Percentiles rank a stretch among this genome's conserved stretches.
Evolutionary conservation across 2,329 filamentous ascomycete species (phyloP).

Genomic region (Cytospora schulzeri): DNA sequence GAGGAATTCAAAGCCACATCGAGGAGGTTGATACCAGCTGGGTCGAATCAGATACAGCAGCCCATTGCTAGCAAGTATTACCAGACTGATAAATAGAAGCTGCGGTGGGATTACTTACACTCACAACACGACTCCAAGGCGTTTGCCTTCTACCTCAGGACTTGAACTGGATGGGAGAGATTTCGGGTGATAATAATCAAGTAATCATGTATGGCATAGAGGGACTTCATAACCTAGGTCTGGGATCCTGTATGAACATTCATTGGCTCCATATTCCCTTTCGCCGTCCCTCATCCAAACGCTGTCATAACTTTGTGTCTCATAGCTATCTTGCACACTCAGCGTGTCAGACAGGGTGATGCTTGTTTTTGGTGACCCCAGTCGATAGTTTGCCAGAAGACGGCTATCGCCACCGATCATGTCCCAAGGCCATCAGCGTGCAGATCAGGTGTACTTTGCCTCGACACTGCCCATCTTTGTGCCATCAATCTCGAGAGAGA

Average conservation of each 20-base stretch:
- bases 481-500: slow-evolving; percentile 7
- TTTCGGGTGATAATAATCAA: too few relatives aligned
- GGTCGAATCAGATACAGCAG: slow-evolving; percentile 23
- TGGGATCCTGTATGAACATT: too few relatives aligned
- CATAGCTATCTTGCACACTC: too few relatives aligned
- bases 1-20: slow-evolving; percentile 30
- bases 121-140: neutral
- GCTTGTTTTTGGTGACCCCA: too few relatives aligned
- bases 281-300: too few relatives aligned
- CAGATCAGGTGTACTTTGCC: slow-evolving; percentile 7
- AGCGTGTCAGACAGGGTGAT: too few relatives aligned
- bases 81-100: slow-evolving; percentile 8
- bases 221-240: too few relatives aligned
- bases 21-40: slow-evolving; percentile 9
- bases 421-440: neutral
- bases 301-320: too few relatives aligned
- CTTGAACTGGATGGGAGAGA: neutral
- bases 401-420: neutral
- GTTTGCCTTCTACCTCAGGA: neutral
- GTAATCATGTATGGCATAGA: too few relatives aligned
- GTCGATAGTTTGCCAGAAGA: too few relatives aligned
- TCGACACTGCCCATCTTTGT: slow-evolving; percentile 3
- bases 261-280: too few relatives aligned
- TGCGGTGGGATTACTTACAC: neutral
- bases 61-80: slow-evolving; percentile 27